Percentiles rank a stretch among this genome's conserved stretches.
These are phyloP conservation scores for Kodamaea laetipori DNA, from an alignment of 805 yeast species.

Conservation along the genomic window DNA sequence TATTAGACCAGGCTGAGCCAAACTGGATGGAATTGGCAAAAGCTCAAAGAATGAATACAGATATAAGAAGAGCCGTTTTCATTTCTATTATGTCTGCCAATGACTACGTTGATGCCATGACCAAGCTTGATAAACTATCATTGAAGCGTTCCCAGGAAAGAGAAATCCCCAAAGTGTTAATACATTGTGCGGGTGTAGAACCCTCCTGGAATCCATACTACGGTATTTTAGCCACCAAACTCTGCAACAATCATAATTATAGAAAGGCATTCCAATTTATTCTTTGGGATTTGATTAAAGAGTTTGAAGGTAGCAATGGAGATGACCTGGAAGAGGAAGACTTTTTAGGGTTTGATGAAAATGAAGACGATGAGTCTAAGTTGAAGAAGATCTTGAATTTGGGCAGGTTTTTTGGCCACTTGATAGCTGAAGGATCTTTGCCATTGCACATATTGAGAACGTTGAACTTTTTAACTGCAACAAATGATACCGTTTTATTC, in stretches of 20 bases:
- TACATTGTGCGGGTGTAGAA: conserved; percentile 87
- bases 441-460: conserved; percentile 73
- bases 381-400: conserved; percentile 64
- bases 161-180: conserved; percentile 81
- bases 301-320: conserved; percentile 53
- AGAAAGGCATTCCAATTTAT: conserved; percentile 85
- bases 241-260: conserved; percentile 73
- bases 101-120: conserved; percentile 85
- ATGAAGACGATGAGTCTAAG: conserved; percentile 55
- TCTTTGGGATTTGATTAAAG: conserved; percentile 83
- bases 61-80: conserved; percentile 89
- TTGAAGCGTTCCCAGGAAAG: conserved; percentile 78
- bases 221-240: conserved; percentile 71
- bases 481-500: conserved; percentile 66
- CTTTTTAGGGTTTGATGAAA: conserved; percentile 36
- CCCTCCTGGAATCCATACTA: conserved; percentile 87
- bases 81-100: conserved; percentile 93
- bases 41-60: conserved; percentile 92
- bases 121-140: conserved; percentile 75
- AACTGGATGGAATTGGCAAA: conserved; percentile 89
- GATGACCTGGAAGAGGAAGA: conserved; percentile 48
- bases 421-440: conserved; percentile 73
- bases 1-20: conserved; percentile 70
- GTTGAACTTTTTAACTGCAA: conserved; percentile 69
- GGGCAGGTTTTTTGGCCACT: conserved; percentile 78